Percentiles rank a stretch among this genome's conserved stretches.
Evolutionary conservation across 768 basidiomycete genomes (phyloP).

Genomic region (Trametes maxima): DNA sequence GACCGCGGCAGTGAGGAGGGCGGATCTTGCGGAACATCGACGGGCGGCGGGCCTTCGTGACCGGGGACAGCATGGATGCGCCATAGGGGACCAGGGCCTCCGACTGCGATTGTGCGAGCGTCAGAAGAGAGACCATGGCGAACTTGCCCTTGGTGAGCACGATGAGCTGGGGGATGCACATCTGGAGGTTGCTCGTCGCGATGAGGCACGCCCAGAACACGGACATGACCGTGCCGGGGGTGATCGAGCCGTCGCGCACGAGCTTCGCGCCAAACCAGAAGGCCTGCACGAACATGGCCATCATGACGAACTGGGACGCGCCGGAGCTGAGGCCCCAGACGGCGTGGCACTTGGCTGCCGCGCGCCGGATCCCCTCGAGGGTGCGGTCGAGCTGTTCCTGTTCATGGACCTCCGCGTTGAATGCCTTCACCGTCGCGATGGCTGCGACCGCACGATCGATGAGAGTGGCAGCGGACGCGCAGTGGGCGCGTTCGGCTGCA

Average conservation of each 20-base stretch:
- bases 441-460: constrained; percentile 76
- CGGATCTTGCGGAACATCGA: constrained; percentile 59
- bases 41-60: constrained; percentile 22
- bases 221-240: constrained; percentile 85
- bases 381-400: constrained; percentile 49
- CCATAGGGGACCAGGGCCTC: constrained; percentile 32
- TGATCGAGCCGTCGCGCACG: constrained; percentile 72
- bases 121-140: constrained; percentile 69
- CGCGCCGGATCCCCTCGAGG: constrained; percentile 45
- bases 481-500: constrained; percentile 61
- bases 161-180: constrained; percentile 82
- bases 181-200: constrained; percentile 84
- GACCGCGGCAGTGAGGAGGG: constrained; percentile 68
- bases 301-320: constrained; percentile 76
- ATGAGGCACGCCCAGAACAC: constrained; percentile 98
- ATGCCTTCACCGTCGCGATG: constrained; percentile 90
- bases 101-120: constrained; percentile 48
- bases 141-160: constrained; percentile 80
- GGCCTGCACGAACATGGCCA: constrained; percentile 93
- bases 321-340: constrained; percentile 79
- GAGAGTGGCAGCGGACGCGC: constrained; percentile 73
- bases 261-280: constrained; percentile 96
- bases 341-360: constrained; percentile 56
- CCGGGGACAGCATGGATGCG: constrained; percentile 18
- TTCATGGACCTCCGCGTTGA: constrained; percentile 73